These are phyloP conservation scores for Exserohilum rostratum DNA, from an alignment of 2,329 filamentous ascomycete species.

Conservation along the genomic window DNA sequence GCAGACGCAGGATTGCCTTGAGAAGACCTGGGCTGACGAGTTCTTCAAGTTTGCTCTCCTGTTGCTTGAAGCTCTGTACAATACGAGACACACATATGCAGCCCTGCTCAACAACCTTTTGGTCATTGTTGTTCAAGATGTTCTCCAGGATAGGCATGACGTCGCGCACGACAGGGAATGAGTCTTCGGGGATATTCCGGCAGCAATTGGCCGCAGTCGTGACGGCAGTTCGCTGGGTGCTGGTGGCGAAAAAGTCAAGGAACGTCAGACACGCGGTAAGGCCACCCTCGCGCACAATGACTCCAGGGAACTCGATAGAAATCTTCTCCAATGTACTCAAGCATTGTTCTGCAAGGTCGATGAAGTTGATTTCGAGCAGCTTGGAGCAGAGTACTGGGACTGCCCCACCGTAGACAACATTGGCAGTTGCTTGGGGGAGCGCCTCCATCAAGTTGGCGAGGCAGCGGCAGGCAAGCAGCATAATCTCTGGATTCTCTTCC, in stretches of 20 bases:
- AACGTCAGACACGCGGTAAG: constrained; percentile 95
- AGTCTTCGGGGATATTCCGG: constrained; percentile 92
- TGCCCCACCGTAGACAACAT: constrained; percentile 96
- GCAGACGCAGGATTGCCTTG: constrained; percentile 80
- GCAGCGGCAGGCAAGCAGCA: constrained; percentile 94
- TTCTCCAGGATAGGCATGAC: constrained; percentile 96
- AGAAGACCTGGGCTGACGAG: constrained; percentile 88
- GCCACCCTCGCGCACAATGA: constrained; percentile 94
- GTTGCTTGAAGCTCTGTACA: constrained; percentile 94
- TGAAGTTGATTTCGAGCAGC: constrained; percentile 92
- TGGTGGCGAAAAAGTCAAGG: constrained; percentile 96
- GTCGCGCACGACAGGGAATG: constrained; percentile 86
- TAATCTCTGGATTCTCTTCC: constrained; percentile 94
- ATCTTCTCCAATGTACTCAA: constrained; percentile 97
- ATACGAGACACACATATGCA: constrained; percentile 95
- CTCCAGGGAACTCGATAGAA: constrained; percentile 90
- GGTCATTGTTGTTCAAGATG: constrained; percentile 89
- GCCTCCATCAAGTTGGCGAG: constrained; percentile 98
- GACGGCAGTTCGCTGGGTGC: constrained; percentile 93
- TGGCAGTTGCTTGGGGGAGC: constrained; percentile 86
- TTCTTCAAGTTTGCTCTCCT: constrained; percentile 86
- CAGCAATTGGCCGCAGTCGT: constrained; percentile 98
- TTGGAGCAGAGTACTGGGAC: constrained; percentile 95
- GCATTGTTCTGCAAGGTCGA: constrained; percentile 95
- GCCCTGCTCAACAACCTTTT: constrained; percentile 95